Base-by-base conservation (phyloP, 1,284 basidiomycete species). In the Microbotryomycetes sp. region DNA sequence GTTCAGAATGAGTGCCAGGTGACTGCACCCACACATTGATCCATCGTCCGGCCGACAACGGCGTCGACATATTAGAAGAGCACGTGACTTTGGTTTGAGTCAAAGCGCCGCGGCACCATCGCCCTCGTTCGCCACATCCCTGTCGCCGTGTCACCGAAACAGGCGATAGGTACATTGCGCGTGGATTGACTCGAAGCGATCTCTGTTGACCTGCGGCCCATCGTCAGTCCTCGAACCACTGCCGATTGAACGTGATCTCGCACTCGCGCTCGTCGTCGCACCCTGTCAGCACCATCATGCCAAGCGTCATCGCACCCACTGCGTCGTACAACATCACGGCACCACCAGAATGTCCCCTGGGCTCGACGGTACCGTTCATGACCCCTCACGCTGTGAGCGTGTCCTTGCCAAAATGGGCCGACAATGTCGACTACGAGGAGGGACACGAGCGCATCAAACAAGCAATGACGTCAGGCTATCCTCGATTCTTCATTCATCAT, bases 371-470 rank as follows among this genome's bases (percentile, higher is more conserved):
- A 14, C 78, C 77, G 12, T 70, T 73, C 42, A 68, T 71, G 56
- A 72, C 75, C 19, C 72, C 73, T 4, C 96, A 98, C 73, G 96
- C 96, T 45, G 92, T 97, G 64, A 94, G 92, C 1, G 93, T 97
- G n/a, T 97, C 92, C 6, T 81, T 98, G 0, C 96, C 96, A 0
- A 90, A 83, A 22, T 98, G 94, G 94, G 79, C 80, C 55, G 96
- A 97, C 77, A 92, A 88, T 70, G 84, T 98, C 52, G 93, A 82
- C 15, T 99, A 97, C 71, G 94, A 97, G 76, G 88, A 92, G 72
- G 92, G 92, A 15, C 85, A 88, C n/a, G 84, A 86, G 70, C 82
- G 91, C 42, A 86, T 98, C 6, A 75, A 87, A 2, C 82, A 89
- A 59, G 80, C 79, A 19, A 93, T 97, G 92, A 82, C 88, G 59